Percentiles rank a stretch among this genome's conserved stretches.
phyloP scores from a whole-genome alignment of 345 rosid species.

The Linum tenue region DNA sequence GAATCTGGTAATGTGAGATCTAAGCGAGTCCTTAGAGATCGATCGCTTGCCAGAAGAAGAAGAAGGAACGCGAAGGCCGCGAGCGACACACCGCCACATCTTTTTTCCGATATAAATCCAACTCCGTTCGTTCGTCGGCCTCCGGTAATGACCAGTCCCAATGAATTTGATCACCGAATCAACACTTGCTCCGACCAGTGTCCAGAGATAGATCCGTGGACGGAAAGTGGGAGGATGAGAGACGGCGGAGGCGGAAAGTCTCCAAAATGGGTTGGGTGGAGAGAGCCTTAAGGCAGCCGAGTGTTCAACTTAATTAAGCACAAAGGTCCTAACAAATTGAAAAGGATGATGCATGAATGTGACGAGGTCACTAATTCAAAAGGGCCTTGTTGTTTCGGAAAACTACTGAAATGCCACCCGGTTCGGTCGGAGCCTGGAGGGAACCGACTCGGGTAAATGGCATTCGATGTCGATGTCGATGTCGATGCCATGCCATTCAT shows the following conservation, averaged over 20 bases:
- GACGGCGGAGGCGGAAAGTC: not conserved
- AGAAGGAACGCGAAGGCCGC: conserved; percentile 60
- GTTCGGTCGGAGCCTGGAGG: not conserved
- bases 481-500: not conserved
- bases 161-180: not conserved
- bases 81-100: conserved; percentile 99
- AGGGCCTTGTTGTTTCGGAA: not conserved
- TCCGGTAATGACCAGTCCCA: not conserved
- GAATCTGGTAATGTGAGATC: conserved; percentile 64
- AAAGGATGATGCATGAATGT: conserved; percentile 7
- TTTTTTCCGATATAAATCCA: conserved; percentile 3
- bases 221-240: not conserved
- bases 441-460: too few species aligned
- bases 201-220: not conserved
- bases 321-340: too few species aligned
- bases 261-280: not conserved
- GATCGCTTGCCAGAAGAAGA: conserved; percentile 32
- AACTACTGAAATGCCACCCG: conserved; percentile 16
- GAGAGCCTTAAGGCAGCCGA: not conserved
- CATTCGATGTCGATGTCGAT: too few species aligned
- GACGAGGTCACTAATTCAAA: not conserved
- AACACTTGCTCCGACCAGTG: not conserved
- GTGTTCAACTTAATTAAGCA: not conserved
- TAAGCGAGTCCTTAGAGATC: conserved; percentile 29
- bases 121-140: not conserved